phyloP scores from a whole-genome alignment of 768 basidiomycete genomes.

The Lentinus brumalis region DNA sequence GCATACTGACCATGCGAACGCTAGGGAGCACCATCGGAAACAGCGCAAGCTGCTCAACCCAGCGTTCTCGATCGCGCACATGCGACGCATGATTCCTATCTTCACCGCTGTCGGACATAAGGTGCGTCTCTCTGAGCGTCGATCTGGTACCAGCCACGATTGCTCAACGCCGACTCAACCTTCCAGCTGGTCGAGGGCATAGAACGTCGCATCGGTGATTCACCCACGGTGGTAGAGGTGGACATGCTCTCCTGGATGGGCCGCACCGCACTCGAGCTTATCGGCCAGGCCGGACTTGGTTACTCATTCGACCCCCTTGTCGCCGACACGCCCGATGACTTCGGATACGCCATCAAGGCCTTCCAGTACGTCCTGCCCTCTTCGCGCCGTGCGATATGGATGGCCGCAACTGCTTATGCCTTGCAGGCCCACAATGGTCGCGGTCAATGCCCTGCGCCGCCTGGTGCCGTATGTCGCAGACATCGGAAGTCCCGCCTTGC shows the following conservation, averaged over 20 bases:
- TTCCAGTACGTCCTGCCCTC: slow-evolving; percentile 27
- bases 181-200: slow-evolving; percentile 15
- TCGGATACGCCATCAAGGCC: slow-evolving; percentile 20
- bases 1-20: neutral
- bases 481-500: slow-evolving; percentile 42
- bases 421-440: slow-evolving; percentile 45
- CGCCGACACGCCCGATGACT: slow-evolving; percentile 27
- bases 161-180: neutral
- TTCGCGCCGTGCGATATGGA: neutral
- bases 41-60: slow-evolving; percentile 35
- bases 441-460: slow-evolving; percentile 43
- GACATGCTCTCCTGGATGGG: slow-evolving; percentile 28
- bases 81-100: slow-evolving; percentile 27
- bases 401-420: neutral
- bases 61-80: slow-evolving; percentile 30
- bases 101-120: slow-evolving; percentile 26
- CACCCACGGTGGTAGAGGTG: slow-evolving; percentile 9
- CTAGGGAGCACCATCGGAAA: slow-evolving; percentile 30
- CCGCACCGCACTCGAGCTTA: slow-evolving; percentile 33
- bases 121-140: slow-evolving; percentile 9
- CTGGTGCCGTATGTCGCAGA: slow-evolving; percentile 47
- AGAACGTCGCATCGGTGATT: neutral
- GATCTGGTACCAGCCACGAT: neutral
- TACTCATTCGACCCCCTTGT: slow-evolving; percentile 38
- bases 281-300: slow-evolving; percentile 49